phyloP scores from a whole-genome alignment of 345 rosid genomes.

The Jatropha curcas region DNA sequence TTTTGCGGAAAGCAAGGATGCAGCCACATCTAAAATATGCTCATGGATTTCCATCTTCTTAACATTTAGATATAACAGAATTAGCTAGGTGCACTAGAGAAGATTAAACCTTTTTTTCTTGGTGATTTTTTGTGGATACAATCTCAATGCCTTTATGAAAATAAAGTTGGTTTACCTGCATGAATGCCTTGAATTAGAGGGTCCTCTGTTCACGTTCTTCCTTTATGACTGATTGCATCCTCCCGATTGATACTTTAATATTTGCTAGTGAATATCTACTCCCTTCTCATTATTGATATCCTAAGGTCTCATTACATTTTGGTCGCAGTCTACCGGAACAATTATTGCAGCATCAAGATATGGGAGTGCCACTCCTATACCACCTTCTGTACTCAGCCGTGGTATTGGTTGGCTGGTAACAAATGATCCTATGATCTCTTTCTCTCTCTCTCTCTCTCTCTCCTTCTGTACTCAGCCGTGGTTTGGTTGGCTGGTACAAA shows the following conservation, averaged over 20 bases:
- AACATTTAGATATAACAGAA: background rate
- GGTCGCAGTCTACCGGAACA: conserved; percentile 32
- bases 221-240: background rate
- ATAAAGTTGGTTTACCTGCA: background rate
- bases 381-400: conserved; percentile 37
- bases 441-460: background rate
- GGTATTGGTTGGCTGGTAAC: conserved; percentile 37
- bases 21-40: background rate
- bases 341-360: conserved; percentile 29
- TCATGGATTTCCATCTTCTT: background rate
- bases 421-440: background rate
- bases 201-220: background rate
- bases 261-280: background rate
- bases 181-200: background rate
- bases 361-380: conserved; percentile 33
- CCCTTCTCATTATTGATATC: background rate
- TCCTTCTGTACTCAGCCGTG: too few relatives aligned
- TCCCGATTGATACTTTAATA: background rate
- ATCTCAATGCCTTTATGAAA: background rate
- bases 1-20: background rate
- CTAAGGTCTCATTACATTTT: background rate
- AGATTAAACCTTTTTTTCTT: background rate
- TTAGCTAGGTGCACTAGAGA: background rate
- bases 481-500: too few relatives aligned
- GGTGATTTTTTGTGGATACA: background rate